A percentile compares a stretch with the other conserved stretches of the same genome.
phyloP scores from a whole-genome alignment of 345 rosid species.

The Bruguiera gymnorhiza region DNA sequence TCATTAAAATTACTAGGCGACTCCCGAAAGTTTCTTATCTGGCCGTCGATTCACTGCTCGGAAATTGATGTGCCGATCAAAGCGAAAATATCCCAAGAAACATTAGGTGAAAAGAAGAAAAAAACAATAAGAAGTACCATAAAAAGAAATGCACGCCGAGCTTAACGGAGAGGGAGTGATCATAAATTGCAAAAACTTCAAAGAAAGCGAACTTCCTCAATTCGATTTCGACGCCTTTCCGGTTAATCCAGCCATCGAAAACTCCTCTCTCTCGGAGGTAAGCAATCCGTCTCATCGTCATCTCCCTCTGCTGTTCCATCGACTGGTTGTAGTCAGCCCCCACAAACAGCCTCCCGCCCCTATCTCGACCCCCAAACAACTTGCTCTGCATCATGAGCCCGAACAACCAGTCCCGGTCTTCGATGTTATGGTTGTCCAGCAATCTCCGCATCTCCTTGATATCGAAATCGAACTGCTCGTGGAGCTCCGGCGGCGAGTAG shows the following conservation, averaged over 20 bases:
- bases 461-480: slow-evolving; percentile 51
- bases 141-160: slow-evolving; percentile 82
- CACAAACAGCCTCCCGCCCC: slow-evolving; percentile 69
- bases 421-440: slow-evolving; percentile 63
- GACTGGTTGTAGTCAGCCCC: slow-evolving; percentile 78
- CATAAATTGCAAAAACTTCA: slow-evolving; percentile 56
- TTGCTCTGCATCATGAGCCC: slow-evolving; percentile 62
- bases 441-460: slow-evolving; percentile 59
- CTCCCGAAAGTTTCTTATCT: not conserved
- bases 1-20: not conserved
- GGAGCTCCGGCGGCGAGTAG: slow-evolving; percentile 67
- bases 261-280: slow-evolving; percentile 60
- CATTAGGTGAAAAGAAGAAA: not conserved
- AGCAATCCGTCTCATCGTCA: slow-evolving; percentile 63
- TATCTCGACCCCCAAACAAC: slow-evolving; percentile 62
- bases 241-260: slow-evolving; percentile 74
- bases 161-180: slow-evolving; percentile 69
- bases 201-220: slow-evolving; percentile 52
- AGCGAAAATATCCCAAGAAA: not conserved
- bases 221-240: slow-evolving; percentile 50
- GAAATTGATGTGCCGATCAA: not conserved
- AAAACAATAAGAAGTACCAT: slow-evolving; percentile 38
- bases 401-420: slow-evolving; percentile 76
- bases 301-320: slow-evolving; percentile 91
- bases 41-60: not conserved